Conservation (phyloP, 257 asterid species). For the Solanum verrucosum region DNA sequence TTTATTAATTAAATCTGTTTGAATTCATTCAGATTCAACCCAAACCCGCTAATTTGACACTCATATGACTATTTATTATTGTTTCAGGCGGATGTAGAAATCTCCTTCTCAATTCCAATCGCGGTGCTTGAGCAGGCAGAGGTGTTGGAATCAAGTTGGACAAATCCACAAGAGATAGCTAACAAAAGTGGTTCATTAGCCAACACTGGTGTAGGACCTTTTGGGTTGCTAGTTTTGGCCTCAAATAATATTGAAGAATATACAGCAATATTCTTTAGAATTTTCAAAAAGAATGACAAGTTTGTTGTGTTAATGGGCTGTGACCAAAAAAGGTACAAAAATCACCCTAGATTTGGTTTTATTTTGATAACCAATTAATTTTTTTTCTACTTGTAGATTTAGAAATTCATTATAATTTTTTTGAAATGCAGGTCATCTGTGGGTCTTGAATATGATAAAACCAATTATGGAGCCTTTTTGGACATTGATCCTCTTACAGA, state of each 20-base stretch:
- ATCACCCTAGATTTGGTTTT: neutral
- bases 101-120: slow-evolving; percentile 6
- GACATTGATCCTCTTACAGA: slow-evolving; percentile 28
- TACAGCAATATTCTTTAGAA: slow-evolving; percentile 35
- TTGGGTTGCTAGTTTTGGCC: neutral
- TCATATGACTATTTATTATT: neutral
- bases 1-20: neutral
- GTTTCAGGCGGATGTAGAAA: neutral
- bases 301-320: slow-evolving; percentile 40
- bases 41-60: neutral
- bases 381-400: neutral
- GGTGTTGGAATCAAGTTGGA: slow-evolving; percentile 4
- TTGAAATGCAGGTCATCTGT: slow-evolving; percentile 33
- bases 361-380: neutral
- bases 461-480: slow-evolving; percentile 35
- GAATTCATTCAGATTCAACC: neutral
- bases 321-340: slow-evolving; percentile 41
- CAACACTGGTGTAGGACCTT: slow-evolving; percentile 32
- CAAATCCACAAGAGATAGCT: slow-evolving; percentile 26
- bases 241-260: slow-evolving; percentile 16
- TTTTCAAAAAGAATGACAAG: slow-evolving; percentile 17
- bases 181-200: slow-evolving; percentile 19
- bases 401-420: neutral
- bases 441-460: slow-evolving; percentile 14
- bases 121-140: slow-evolving; percentile 9